Percentiles rank a stretch among this genome's conserved stretches.
phyloP scores from a whole-genome alignment of 2,329 filamentous ascomycete genomes.

The Grosmannia serpens region DNA sequence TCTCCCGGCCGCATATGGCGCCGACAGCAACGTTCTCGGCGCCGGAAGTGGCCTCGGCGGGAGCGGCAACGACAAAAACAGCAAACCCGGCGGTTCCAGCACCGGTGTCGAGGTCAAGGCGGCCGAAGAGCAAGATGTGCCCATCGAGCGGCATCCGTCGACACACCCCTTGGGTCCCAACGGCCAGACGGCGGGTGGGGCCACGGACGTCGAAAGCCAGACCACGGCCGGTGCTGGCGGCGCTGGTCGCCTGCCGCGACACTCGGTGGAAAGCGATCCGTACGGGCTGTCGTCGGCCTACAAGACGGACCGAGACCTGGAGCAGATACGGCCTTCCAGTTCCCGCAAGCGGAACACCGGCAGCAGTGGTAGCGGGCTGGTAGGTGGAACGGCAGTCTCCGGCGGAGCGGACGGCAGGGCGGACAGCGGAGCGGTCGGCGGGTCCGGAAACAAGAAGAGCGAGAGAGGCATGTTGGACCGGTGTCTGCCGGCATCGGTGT shows the following conservation, averaged over 20 bases:
- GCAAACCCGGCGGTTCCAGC: constrained; percentile 28
- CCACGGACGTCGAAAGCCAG: constrained; percentile 38
- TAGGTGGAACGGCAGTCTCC: background rate
- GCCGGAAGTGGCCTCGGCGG: background rate
- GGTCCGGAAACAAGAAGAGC: background rate
- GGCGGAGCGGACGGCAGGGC: too few relatives aligned
- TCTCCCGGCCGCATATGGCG: background rate
- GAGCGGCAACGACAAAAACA: constrained; percentile 11
- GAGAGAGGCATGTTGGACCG: constrained; percentile 9
- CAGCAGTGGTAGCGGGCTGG: background rate
- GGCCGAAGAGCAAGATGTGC: constrained; percentile 17
- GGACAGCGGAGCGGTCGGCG: background rate
- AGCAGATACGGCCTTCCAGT: constrained; percentile 67
- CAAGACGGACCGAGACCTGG: constrained; percentile 68
- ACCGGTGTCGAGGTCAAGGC: constrained; percentile 31
- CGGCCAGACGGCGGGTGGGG: background rate
- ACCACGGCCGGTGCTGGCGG: constrained; percentile 19
- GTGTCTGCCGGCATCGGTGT: constrained; percentile 22
- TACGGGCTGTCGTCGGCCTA: constrained; percentile 66
- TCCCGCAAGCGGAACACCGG: constrained; percentile 53
- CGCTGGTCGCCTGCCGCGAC: constrained; percentile 39
- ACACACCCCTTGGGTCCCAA: constrained; percentile 1
- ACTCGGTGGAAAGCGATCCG: constrained; percentile 61
- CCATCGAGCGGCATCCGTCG: constrained; percentile 30
- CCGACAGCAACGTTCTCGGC: background rate